Evolutionary conservation across 129 eudicot genomes (phyloP).

Genomic region (Silybum marianum): DNA sequence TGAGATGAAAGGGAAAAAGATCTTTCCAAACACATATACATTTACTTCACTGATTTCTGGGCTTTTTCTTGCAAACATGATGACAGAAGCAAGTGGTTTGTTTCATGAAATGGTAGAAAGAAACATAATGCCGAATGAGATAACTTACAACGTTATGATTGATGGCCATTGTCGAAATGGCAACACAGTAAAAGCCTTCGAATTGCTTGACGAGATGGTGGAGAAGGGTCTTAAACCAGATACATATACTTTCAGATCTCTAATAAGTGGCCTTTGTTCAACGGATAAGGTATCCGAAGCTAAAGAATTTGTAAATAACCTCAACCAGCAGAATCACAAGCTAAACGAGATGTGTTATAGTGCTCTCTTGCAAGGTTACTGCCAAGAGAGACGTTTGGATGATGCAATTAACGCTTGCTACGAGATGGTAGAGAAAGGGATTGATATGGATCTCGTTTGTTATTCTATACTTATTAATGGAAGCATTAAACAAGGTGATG

Average conservation of each 20-base stretch:
- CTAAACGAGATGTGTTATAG: constrained; percentile 85
- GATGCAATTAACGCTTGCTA: constrained; percentile 58
- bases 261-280: constrained; percentile 81
- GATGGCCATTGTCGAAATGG: constrained; percentile 72
- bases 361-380: constrained; percentile 74
- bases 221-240: constrained; percentile 79
- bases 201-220: constrained; percentile 66
- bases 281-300: constrained; percentile 68
- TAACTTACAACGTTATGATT: constrained; percentile 85
- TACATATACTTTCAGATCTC: constrained; percentile 76
- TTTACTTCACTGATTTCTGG: constrained; percentile 72
- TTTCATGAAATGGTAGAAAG: constrained; percentile 63
- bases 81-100: constrained; percentile 61
- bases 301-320: constrained; percentile 66
- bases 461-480: constrained; percentile 71
- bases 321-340: constrained; percentile 51
- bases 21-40: constrained; percentile 67
- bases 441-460: constrained; percentile 70
- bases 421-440: constrained; percentile 69
- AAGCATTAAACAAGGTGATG: constrained; percentile 45
- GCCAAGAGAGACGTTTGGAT: constrained; percentile 57
- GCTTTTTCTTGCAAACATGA: constrained; percentile 57
- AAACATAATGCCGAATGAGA: constrained; percentile 64
- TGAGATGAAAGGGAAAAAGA: constrained; percentile 81
- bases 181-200: constrained; percentile 58